A percentile compares a stretch with the other conserved stretches of the same genome.
Evolutionary conservation across 768 basidiomycete genomes (phyloP).

Genomic region (Baorangia bicolor): DNA sequence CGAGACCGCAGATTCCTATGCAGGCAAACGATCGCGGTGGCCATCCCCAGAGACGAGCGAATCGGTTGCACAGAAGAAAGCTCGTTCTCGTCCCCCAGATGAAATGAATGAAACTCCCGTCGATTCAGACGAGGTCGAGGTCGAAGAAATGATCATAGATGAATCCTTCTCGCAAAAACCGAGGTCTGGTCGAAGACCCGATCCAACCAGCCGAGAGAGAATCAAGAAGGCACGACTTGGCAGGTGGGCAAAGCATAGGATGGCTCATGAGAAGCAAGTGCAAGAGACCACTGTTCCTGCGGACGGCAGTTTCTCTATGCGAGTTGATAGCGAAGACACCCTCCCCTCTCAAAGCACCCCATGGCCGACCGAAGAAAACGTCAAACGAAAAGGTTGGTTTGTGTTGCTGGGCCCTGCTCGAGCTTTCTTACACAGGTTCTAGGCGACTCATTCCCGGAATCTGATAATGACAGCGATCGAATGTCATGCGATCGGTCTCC

Average conservation of each 20-base stretch:
- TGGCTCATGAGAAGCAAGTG: conserved; percentile 28
- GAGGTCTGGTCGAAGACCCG: conserved; percentile 15
- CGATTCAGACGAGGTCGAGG: conserved; percentile 43
- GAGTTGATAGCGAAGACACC: conserved; percentile 23
- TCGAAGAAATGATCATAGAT: conserved; percentile 52
- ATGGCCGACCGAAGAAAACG: conserved; percentile 26
- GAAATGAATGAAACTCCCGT: conserved; percentile 23
- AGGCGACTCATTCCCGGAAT: conserved; percentile 25
- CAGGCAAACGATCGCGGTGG: conserved; percentile 29
- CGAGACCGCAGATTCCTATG: conserved; percentile 6
- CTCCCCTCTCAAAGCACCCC: conserved; percentile 15
- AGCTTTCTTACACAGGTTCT: conserved; percentile 1
- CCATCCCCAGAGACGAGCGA: conserved; percentile 24
- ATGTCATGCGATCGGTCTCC: conserved; percentile 33
- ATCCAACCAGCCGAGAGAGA: conserved; percentile 33
- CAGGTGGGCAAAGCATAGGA: conserved; percentile 30
- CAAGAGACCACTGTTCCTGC: conserved; percentile 29
- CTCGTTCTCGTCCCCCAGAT: conserved; percentile 22
- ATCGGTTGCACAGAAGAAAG: conserved; percentile 23
- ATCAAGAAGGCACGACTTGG: conserved; percentile 25
- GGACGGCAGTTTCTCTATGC: conserved; percentile 34
- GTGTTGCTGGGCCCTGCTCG: neutral
- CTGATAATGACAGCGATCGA: conserved; percentile 27
- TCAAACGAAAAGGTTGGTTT: conserved; percentile 52
- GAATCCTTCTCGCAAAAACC: conserved; percentile 22